Evolutionary conservation across 2,329 filamentous ascomycete genomes (phyloP), one percentile per base, ranked within the genome.

Genomic region (Diaporthe helianthi): DNA sequence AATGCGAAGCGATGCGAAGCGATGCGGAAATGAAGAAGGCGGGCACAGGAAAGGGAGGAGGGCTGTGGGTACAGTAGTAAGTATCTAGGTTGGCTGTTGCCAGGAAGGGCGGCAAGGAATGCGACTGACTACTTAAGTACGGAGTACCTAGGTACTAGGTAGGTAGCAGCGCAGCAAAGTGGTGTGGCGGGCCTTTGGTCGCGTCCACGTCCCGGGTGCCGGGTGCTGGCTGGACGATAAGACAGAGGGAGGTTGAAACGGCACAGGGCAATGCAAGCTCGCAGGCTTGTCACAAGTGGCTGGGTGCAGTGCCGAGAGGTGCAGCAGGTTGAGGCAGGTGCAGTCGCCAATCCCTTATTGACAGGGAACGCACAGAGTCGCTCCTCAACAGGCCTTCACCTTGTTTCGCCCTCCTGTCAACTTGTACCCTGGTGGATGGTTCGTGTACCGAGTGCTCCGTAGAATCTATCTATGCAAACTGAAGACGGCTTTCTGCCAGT

Each of bases 221-320:
- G 19, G 41, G 44, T 47, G 33, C 31, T 33, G 31, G 31, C 31
- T 9, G 31, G 31, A 33, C 31, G n/a, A n/a, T n/a, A n/a, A n/a
- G n/a, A 33, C 33, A 33, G 33, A 31, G 55, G 5, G 44, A 49
- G 44, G 58, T 63, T 63, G 58, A 63, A 63, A 63, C 58, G 44
- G 58, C 58, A 49, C 41, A 49, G 44, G n/a, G 58, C 58, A 63
- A 63, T 63, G 58, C 58, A 63, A 24, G 44, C 58, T 63, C 44
- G 44, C 58, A 46, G 58, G 41, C 58, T 63, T 49, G 58, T 63
- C 58, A 26, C 44, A 63, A 49, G 58, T 63, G 58, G 58, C 58
- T 63, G 58, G 58, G 41, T 63, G 58, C 58, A 63, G 58, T 63
- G 58, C 58, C 58, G 58, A 63, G 58, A 63, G 44, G 58, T 63